Evolutionary conservation across 1,284 basidiomycete species (phyloP).

Genomic region (Leccinum proximum): DNA sequence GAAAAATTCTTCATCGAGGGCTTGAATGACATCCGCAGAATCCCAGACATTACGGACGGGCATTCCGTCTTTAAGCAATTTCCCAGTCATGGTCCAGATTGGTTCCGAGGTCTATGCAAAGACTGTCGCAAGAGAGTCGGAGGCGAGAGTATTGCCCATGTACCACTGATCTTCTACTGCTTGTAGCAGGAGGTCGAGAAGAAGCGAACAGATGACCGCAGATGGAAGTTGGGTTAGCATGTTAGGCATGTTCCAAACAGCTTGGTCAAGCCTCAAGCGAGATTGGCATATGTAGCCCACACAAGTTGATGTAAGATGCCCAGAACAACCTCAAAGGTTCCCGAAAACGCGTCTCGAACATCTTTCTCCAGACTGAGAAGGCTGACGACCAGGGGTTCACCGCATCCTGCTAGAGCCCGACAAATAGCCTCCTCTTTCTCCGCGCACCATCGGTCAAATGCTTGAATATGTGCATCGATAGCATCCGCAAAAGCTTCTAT

Average conservation of each 20-base stretch:
- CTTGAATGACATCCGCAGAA: slow-evolving; percentile 18
- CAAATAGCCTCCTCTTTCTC: slow-evolving; percentile 63
- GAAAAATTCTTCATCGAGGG: slow-evolving; percentile 77
- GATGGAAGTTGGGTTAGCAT: slow-evolving; percentile 45
- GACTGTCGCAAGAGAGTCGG: slow-evolving; percentile 53
- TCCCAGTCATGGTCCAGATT: slow-evolving; percentile 68
- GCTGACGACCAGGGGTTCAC: slow-evolving; percentile 52
- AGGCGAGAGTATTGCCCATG: slow-evolving; percentile 51
- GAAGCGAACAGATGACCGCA: slow-evolving; percentile 43
- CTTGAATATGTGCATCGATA: slow-evolving; percentile 53
- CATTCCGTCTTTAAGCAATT: slow-evolving; percentile 79
- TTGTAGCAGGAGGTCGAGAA: slow-evolving; percentile 63
- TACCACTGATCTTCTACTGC: slow-evolving; percentile 52
- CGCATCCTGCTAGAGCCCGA: slow-evolving; percentile 45
- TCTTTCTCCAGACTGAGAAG: slow-evolving; percentile 62
- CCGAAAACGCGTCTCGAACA: slow-evolving; percentile 53
- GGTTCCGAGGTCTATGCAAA: slow-evolving; percentile 67
- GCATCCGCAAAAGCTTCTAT: slow-evolving; percentile 82
- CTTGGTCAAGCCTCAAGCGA: slow-evolving; percentile 24
- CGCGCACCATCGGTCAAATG: slow-evolving; percentile 71
- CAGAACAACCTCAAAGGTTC: slow-evolving; percentile 53
- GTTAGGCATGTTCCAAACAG: slow-evolving; percentile 41
- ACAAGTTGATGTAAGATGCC: slow-evolving; percentile 38
- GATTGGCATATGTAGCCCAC: slow-evolving; percentile 28
- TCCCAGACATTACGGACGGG: slow-evolving; percentile 43